These are phyloP conservation scores for Aspergillus taichungensis DNA, from an alignment of 495 filamentous ascomycete genomes.

Conservation along the genomic window DNA sequence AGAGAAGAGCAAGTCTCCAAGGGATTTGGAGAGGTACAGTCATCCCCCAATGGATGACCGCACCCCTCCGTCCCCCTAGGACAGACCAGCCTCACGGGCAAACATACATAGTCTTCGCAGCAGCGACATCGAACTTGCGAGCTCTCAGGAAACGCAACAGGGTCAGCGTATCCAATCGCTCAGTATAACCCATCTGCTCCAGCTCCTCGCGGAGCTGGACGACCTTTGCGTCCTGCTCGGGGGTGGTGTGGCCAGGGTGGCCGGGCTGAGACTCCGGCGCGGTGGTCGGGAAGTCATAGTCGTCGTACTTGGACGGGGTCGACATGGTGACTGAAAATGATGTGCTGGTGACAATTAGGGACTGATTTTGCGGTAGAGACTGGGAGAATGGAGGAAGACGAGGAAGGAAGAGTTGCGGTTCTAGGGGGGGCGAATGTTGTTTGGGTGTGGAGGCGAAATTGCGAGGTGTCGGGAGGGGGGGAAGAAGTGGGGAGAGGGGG, in stretches of 20 bases:
- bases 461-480: background rate
- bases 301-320: conserved; percentile 81
- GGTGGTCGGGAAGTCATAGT: conserved; percentile 87
- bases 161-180: conserved; percentile 84
- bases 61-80: no score
- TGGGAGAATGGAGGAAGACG: no score
- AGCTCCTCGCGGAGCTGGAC: conserved; percentile 74
- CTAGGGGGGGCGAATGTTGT: background rate
- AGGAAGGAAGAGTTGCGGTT: conserved; percentile 1
- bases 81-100: no score
- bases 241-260: conserved; percentile 83
- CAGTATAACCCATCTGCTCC: conserved; percentile 73
- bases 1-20: no score
- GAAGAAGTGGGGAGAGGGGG: conserved; percentile 1
- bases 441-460: background rate
- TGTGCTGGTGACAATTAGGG: no score
- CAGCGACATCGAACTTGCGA: conserved; percentile 83
- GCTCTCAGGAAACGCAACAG: conserved; percentile 88
- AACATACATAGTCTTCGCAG: conserved; percentile 77
- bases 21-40: no score
- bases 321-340: conserved; percentile 27
- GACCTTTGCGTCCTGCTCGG: conserved; percentile 84
- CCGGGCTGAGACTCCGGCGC: conserved; percentile 59
- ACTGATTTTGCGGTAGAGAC: no score
- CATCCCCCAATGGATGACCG: no score